These are phyloP conservation scores for Dendrobium catenatum DNA, from an alignment of 106 monocot genomes.

Conservation along the genomic window DNA sequence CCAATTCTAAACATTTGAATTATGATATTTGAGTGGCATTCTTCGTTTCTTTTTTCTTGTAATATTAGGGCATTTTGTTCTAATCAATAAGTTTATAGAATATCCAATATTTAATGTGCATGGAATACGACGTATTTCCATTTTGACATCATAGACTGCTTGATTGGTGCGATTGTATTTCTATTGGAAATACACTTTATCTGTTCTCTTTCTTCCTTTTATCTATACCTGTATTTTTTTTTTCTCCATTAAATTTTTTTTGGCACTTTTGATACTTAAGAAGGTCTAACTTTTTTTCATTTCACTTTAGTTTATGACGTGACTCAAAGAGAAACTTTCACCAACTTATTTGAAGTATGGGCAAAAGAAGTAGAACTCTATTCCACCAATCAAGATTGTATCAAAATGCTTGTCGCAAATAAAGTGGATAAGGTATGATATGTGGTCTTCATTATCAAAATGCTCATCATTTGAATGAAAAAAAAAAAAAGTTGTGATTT, in stretches of 20 bases:
- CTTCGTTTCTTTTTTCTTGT: background rate
- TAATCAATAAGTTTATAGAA: background rate
- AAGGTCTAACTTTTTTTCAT: background rate
- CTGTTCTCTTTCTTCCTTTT: background rate
- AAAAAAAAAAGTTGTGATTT: background rate
- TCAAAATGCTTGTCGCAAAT: constrained; percentile 89
- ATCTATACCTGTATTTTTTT: background rate
- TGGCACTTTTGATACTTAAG: background rate
- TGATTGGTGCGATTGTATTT: background rate
- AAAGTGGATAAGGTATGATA: constrained; percentile 83
- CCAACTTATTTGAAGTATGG: constrained; percentile 84
- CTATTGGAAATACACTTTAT: background rate
- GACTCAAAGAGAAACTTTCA: constrained; percentile 28
- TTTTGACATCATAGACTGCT: background rate
- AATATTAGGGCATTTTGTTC: too few species aligned
- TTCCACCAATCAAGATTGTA: constrained; percentile 72
- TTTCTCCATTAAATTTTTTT: background rate
- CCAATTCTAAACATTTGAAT: background rate
- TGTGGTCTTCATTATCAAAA: background rate
- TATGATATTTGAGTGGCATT: background rate
- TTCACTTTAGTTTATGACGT: constrained; percentile 8
- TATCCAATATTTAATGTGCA: background rate
- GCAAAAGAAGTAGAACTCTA: constrained; percentile 77
- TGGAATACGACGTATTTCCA: background rate
- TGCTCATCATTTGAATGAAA: background rate